Evolutionary conservation across 495 filamentous ascomycete genomes (phyloP), one percentile per base, ranked within the genome.

Genomic region (Podospora tetraspora): DNA sequence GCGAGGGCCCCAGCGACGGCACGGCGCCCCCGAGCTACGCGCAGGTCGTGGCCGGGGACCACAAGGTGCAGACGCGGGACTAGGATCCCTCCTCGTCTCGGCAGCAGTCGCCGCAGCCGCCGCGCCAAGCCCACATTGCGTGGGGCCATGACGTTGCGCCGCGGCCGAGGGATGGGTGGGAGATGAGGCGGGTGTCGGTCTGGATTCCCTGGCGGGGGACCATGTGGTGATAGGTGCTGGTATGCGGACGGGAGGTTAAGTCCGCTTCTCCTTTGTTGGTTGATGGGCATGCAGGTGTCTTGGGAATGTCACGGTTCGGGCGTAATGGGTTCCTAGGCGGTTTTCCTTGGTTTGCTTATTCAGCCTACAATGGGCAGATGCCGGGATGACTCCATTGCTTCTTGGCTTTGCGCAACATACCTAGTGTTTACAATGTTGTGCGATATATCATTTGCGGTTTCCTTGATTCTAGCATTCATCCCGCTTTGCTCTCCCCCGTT

Each of bases 1-100:
- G 85, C 74, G 62, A 85, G 76, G 61, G 80, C 72, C 62, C 72
- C 59, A 75, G 73, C 64, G 66, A 73, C 27, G 43, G 66, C 1
- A 67, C 69, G n/a, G 69, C 84, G 23, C 92, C 92, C 60, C 92
- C 92, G 34, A 92, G 89, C 24, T 96, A 96, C 80, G 89, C 89
- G 58, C 91, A 95, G 80, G 92, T 92, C 43, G 89, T 96, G 43
- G 88, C 87, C 76, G 93, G 92, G 13, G 94, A 97, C 76, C 75
- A 96, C 75, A 97, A 97, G 84, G 81, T 97, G 56, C 94, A 97
- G 85, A 85, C 80, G 3, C 81, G 84, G 37, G 87, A 92, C 66
- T 92, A 86, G 75, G 66, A 59, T 21, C 29, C 30, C 19, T 52
- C 43, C 16, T 52, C 43, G 43, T 52, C 43, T 52, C 43, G 32